Conservation (phyloP, 2,329 filamentous ascomycete genomes). For the Penicillium nordicum region DNA sequence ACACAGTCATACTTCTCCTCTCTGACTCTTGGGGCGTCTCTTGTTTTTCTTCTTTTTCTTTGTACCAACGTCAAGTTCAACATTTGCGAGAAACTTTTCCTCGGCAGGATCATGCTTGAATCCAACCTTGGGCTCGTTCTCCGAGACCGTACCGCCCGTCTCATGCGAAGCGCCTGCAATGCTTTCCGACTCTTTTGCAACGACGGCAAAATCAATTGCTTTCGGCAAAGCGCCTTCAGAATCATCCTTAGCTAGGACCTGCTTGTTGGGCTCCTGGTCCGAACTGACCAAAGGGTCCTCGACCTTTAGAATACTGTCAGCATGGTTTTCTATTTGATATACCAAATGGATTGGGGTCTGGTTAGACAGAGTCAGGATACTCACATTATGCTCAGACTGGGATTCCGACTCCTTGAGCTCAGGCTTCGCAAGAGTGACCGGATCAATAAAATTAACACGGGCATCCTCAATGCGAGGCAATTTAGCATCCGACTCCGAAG, state of each 20-base stretch:
- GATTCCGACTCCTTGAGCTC: not conserved
- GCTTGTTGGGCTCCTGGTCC: not conserved
- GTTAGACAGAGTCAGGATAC: not conserved
- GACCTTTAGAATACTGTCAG: not conserved
- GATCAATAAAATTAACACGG: not conserved
- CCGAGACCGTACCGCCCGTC: not conserved
- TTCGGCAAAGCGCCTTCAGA: not conserved
- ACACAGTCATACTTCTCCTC: conserved; percentile 26
- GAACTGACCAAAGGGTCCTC: not conserved
- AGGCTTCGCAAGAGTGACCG: not conserved
- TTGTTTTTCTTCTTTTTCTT: conserved; percentile 34
- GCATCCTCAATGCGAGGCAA: not conserved
- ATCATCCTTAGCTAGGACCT: not conserved
- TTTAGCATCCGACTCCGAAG: not conserved
- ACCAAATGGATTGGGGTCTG: not conserved
- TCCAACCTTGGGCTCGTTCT: not conserved
- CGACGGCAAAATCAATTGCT: not conserved
- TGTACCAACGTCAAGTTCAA: not conserved
- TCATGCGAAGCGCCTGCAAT: no score
- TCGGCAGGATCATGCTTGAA: conserved; percentile 3
- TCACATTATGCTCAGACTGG: not conserved
- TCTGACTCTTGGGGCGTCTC: conserved; percentile 39
- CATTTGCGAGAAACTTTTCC: not conserved
- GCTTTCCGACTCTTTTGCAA: not conserved
- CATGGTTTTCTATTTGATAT: not conserved